phyloP scores from a whole-genome alignment of 441 rosid genomes.

The Erysimum pusillum region DNA sequence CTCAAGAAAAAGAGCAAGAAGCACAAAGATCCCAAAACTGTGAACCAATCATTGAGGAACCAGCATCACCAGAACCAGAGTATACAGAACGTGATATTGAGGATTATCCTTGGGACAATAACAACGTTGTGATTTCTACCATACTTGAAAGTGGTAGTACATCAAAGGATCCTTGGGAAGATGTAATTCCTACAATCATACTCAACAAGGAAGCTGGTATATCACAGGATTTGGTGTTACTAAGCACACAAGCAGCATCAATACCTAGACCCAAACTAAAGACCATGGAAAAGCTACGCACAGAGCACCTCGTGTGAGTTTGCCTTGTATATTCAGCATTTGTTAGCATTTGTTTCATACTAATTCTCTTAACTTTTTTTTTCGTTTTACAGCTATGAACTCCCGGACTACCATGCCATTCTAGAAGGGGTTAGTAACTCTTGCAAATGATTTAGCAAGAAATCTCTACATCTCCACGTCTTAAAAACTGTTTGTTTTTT shows the following conservation, averaged over 20 bases:
- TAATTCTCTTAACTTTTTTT: slow-evolving; percentile 15
- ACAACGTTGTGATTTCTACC: slow-evolving; percentile 53
- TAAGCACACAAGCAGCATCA: slow-evolving; percentile 59
- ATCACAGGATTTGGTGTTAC: slow-evolving; percentile 55
- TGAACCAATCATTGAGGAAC: slow-evolving; percentile 71
- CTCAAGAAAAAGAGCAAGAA: slow-evolving; percentile 43
- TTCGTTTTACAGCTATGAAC: slow-evolving; percentile 49
- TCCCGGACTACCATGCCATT: slow-evolving; percentile 65
- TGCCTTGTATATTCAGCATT: not conserved
- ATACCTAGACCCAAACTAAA: slow-evolving; percentile 58
- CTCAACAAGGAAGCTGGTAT: slow-evolving; percentile 54
- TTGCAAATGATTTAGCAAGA: slow-evolving; percentile 7
- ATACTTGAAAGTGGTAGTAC: too few relatives aligned
- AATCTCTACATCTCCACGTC: slow-evolving; percentile 9
- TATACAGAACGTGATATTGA: slow-evolving; percentile 60
- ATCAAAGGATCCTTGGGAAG: slow-evolving; percentile 47
- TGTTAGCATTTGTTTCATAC: not conserved
- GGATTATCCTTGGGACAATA: slow-evolving; percentile 54
- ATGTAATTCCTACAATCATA: slow-evolving; percentile 55
- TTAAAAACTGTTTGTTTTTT: slow-evolving; percentile 15
- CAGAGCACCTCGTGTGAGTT: slow-evolving; percentile 72
- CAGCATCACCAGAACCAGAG: slow-evolving; percentile 63
- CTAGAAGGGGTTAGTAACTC: slow-evolving; percentile 58
- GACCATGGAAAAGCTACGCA: slow-evolving; percentile 54
- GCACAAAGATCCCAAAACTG: slow-evolving; percentile 43